Evolutionary conservation across 2,329 filamentous ascomycete species (phyloP).

Genomic region (Ceratocystis harringtonii): DNA sequence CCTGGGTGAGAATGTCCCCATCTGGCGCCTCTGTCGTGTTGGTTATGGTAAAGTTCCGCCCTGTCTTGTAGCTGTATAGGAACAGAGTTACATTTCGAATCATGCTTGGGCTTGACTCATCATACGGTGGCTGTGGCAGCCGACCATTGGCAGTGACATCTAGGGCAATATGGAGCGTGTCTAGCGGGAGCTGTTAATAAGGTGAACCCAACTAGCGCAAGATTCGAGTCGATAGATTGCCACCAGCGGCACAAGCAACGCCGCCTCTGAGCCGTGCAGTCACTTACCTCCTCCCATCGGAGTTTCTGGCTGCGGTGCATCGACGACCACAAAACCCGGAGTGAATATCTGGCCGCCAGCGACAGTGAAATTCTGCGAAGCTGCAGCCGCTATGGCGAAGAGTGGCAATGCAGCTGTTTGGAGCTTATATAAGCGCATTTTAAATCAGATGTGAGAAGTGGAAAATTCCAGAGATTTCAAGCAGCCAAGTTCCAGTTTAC

Average conservation of each 20-base stretch:
- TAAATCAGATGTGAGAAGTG: not conserved
- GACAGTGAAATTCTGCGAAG: constrained; percentile 37
- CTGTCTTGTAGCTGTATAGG: constrained; percentile 46
- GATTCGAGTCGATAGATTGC: not conserved
- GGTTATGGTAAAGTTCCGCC: constrained; percentile 52
- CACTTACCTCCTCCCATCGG: constrained; percentile 44
- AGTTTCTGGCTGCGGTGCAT: constrained; percentile 50
- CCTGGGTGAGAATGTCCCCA: constrained; percentile 47
- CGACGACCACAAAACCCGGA: constrained; percentile 50
- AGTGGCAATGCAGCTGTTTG: constrained; percentile 19
- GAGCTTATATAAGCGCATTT: not conserved
- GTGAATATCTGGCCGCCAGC: constrained; percentile 54
- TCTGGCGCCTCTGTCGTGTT: constrained; percentile 45
- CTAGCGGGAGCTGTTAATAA: constrained; percentile 21
- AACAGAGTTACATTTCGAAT: constrained; percentile 54
- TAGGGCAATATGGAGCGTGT: constrained; percentile 47
- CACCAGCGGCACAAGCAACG: not conserved
- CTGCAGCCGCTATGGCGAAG: constrained; percentile 20
- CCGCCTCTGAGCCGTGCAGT: not conserved
- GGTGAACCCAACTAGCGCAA: constrained; percentile 18
- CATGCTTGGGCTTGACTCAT: constrained; percentile 37
- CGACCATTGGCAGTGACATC: constrained; percentile 52
- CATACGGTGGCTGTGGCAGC: constrained; percentile 35
- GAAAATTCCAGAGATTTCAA: not conserved
- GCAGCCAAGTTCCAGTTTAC: not conserved